phyloP scores from a whole-genome alignment of 495 filamentous ascomycete genomes.

The Parmelia sp. region DNA sequence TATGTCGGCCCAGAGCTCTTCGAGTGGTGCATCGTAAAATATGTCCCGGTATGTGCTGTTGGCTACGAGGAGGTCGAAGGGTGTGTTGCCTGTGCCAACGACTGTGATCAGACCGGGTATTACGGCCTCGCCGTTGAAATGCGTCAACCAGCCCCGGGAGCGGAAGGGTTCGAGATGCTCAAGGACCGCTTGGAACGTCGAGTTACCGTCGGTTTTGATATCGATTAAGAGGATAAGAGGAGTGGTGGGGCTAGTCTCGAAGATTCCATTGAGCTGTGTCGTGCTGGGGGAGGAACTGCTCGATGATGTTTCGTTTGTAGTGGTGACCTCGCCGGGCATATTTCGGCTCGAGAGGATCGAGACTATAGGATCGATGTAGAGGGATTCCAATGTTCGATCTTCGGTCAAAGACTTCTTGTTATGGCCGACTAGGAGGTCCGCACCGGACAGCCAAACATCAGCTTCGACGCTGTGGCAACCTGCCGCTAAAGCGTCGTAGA shows the following conservation, averaged over 20 bases:
- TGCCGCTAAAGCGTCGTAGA: constrained; percentile 45
- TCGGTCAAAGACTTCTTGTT: constrained; percentile 44
- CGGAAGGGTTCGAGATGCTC: constrained; percentile 51
- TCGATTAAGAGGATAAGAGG: constrained; percentile 35
- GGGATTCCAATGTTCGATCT: constrained; percentile 51
- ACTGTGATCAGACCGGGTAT: constrained; percentile 58
- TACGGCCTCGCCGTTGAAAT: constrained; percentile 43
- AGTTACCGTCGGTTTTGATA: constrained; percentile 38
- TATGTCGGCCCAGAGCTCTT: constrained; percentile 30
- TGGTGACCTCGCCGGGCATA: constrained; percentile 22
- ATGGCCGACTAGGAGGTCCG: constrained; percentile 53
- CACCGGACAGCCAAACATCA: constrained; percentile 56
- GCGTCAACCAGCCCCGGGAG: constrained; percentile 51
- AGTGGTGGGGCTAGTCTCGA: constrained; percentile 37
- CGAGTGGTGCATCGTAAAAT: constrained; percentile 62
- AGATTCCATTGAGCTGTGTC: constrained; percentile 48
- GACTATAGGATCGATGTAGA: constrained; percentile 62
- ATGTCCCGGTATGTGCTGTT: constrained; percentile 52
- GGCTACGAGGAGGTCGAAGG: constrained; percentile 42
- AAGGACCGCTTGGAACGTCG: constrained; percentile 43
- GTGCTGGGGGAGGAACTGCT: constrained; percentile 36
- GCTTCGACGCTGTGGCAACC: constrained; percentile 64
- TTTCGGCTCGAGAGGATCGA: constrained; percentile 51
- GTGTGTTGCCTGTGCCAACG: constrained; percentile 59
- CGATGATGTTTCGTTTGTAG: neutral